A percentile compares a stretch with the other conserved stretches of the same genome.
phyloP scores from a whole-genome alignment of 106 monocot species.

The Platanthera zijinensis region DNA sequence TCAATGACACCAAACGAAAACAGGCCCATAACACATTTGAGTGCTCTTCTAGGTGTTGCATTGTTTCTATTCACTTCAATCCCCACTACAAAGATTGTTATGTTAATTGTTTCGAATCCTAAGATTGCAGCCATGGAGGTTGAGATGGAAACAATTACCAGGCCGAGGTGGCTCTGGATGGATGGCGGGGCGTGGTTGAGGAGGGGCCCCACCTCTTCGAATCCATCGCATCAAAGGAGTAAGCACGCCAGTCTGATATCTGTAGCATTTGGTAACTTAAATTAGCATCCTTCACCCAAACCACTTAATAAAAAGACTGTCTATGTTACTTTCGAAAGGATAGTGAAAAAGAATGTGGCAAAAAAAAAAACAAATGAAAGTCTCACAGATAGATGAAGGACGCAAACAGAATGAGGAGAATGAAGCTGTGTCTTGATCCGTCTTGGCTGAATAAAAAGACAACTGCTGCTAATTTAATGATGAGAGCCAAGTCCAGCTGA shows the following conservation, averaged over 20 bases:
- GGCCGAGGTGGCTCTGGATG: constrained; percentile 22
- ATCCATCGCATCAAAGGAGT: constrained; percentile 64
- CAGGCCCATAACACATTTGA: not conserved
- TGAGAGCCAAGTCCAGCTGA: constrained; percentile 75
- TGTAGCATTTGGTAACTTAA: constrained; percentile 18
- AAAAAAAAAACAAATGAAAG: not conserved
- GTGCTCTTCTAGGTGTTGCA: not conserved
- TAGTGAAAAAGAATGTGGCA: not conserved
- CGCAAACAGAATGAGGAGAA: constrained; percentile 66
- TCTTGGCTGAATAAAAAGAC: constrained; percentile 87
- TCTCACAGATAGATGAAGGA: constrained; percentile 77
- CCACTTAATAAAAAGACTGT: not conserved
- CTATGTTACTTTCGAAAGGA: not conserved
- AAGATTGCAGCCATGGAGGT: not conserved
- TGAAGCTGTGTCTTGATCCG: constrained; percentile 73
- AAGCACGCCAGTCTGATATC: constrained; percentile 89
- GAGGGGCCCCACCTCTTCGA: constrained; percentile 34
- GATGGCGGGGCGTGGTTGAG: constrained; percentile 22
- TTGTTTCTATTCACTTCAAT: not conserved
- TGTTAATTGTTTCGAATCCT: not conserved
- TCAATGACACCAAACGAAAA: too few relatives aligned
- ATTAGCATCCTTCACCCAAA: not conserved
- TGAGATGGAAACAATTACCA: constrained; percentile 23
- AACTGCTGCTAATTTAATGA: constrained; percentile 72
- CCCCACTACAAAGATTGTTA: not conserved